Percentiles rank a stretch among this genome's conserved stretches.
Conservation (phyloP, 768 basidiomycete species). For the Boletus vinaceobasis region DNA sequence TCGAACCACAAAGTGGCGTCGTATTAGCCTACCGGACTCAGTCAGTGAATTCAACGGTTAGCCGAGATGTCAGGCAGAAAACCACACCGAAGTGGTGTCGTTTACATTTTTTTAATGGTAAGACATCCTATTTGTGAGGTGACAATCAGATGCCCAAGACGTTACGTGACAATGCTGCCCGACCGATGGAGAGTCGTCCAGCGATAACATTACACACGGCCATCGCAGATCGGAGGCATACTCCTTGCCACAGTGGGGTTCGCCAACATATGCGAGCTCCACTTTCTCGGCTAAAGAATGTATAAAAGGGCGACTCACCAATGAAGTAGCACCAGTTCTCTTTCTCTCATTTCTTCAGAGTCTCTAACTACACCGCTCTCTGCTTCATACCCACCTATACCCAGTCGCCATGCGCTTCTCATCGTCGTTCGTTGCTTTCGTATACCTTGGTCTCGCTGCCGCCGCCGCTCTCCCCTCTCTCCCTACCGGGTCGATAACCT, state of each 20-base stretch:
- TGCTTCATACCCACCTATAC: background rate
- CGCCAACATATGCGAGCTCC: background rate
- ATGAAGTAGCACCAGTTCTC: background rate
- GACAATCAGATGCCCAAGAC: too few relatives aligned
- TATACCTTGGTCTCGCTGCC: background rate
- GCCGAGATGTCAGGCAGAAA: too few relatives aligned
- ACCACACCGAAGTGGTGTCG: too few relatives aligned
- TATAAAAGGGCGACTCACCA: background rate
- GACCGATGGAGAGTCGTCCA: too few relatives aligned
- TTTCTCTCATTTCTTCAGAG: background rate
- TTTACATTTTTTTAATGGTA: too few relatives aligned
- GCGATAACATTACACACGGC: too few relatives aligned
- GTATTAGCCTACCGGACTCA: too few relatives aligned
- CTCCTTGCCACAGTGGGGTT: background rate
- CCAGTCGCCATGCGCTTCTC: constrained; percentile 5
- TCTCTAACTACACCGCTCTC: background rate
- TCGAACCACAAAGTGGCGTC: too few relatives aligned
- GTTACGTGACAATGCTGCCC: too few relatives aligned
- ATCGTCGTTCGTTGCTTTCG: constrained; percentile 1
- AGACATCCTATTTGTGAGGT: too few relatives aligned
- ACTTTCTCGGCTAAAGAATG: background rate
- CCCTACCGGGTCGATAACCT: background rate
- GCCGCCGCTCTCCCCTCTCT: background rate
- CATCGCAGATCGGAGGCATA: too few relatives aligned
- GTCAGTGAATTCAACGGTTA: too few relatives aligned